Evolutionary conservation across 345 rosid genomes (phyloP), one percentile per base, ranked within the genome.

Genomic region (Salix brachista): DNA sequence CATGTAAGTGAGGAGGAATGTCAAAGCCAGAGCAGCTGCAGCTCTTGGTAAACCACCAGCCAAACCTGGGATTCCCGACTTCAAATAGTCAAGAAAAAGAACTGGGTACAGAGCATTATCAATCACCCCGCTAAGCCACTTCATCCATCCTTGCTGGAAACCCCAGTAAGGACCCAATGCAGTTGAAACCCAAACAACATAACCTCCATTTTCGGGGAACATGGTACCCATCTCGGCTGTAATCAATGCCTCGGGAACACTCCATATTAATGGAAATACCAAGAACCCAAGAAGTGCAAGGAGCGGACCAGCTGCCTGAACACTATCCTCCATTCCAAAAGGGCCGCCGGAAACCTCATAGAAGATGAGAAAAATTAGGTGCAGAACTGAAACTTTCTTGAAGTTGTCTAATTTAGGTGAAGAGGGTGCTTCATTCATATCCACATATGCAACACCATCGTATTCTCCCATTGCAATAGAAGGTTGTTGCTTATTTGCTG

Each of bases 141-240:
- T 91, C 90, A 91, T 86, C 96, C 94, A 91, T 19, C 94, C 96
- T 83, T 91, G 96, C 83, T 91, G 96, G 75, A 90, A 91, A 44
- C 96, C 96, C 92, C 92, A 91, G 54, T 83, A 90, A 2, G 90
- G 91, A 28, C 96, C 94, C 75, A 90, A 75, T 19, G 94, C 90
- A 13, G 94, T 64, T 0, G 92, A 87, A 41, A 91, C 96, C 96
- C 96, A 91, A 23, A 90, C 92, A 19, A 91, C 96, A 62, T 91
- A 91, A 44, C 96, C 96, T n/a, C 96, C 92, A 72, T 91, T 86
- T 81, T 91, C 96, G 0, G 96, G 96, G 70, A 86, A 90, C 96
- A 91, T 89, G 66, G 96, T 91, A 6, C 92, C 90, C 96, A 91
- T 91, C 84, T 91, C 94, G 0, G 96, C 94, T 4, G 94, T 91